Conservation (phyloP, 768 basidiomycete species). For the Chiua virens region DNA sequence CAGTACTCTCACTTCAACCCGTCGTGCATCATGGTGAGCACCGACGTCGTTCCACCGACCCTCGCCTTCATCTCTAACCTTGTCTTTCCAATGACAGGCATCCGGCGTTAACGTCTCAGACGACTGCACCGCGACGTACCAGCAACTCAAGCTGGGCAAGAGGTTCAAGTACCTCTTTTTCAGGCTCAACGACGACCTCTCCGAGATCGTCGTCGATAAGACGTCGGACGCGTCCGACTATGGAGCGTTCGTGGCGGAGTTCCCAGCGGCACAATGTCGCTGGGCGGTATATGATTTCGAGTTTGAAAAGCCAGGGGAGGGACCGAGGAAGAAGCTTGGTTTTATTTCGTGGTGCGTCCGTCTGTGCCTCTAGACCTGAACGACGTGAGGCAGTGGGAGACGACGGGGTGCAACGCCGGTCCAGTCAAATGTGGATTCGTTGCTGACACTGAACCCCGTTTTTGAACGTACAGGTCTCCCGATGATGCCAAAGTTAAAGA, state of each 20-base stretch:
- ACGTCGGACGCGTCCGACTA: conserved; percentile 51
- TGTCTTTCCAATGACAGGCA: conserved; percentile 10
- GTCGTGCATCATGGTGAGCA: conserved; percentile 25
- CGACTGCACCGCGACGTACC: conserved; percentile 42
- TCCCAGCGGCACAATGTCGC: conserved; percentile 75
- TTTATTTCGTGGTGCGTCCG: conserved; percentile 75
- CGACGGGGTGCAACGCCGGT: too few relatives aligned
- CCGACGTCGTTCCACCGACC: neutral
- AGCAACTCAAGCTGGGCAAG: conserved; percentile 34
- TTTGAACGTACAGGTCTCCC: conserved; percentile 63
- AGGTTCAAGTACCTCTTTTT: conserved; percentile 84
- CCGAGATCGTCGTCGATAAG: conserved; percentile 80
- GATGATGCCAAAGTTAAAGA: conserved; percentile 81
- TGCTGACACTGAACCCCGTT: too few relatives aligned
- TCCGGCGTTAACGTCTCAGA: conserved; percentile 49
- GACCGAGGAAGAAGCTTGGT: conserved; percentile 79
- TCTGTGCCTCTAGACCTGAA: too few relatives aligned
- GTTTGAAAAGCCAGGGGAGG: conserved; percentile 62
- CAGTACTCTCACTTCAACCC: neutral
- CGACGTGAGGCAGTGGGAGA: too few relatives aligned
- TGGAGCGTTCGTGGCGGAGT: conserved; percentile 68
- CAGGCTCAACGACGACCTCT: conserved; percentile 55
- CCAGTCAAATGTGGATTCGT: too few relatives aligned
- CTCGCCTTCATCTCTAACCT: too few relatives aligned
- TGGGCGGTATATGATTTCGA: conserved; percentile 96